A percentile compares a stretch with the other conserved stretches of the same genome.
phyloP scores from a whole-genome alignment of 495 filamentous ascomycete genomes.

The Pyrenula aspistea region DNA sequence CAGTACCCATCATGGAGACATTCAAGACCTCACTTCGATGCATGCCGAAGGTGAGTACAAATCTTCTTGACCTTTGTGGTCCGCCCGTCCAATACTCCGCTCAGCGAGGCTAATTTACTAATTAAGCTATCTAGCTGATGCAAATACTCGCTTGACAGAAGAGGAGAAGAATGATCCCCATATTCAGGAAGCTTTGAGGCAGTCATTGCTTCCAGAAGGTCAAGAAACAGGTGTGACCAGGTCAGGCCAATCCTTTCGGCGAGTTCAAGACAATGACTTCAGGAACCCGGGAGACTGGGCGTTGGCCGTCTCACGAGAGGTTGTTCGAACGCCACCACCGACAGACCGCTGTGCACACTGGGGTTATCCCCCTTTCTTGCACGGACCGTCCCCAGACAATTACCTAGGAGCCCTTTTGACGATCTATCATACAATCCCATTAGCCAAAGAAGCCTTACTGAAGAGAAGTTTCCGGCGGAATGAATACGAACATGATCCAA shows the following conservation, averaged over 20 bases:
- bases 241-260: constrained; percentile 8
- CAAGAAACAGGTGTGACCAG: constrained; percentile 49
- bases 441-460: constrained; percentile 63
- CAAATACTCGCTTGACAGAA: constrained; percentile 29
- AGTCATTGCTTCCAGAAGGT: constrained; percentile 33
- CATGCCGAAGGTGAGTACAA: constrained; percentile 6
- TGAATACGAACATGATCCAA: constrained; percentile 55
- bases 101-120: too few species aligned
- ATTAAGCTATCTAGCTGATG: constrained; percentile 18
- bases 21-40: constrained; percentile 3
- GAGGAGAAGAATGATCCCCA: constrained; percentile 46
- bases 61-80: constrained; percentile 6
- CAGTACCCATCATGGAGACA: constrained; percentile 30
- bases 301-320: constrained; percentile 54
- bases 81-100: too few species aligned
- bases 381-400: constrained; percentile 44
- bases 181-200: constrained; percentile 43
- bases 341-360: constrained; percentile 44
- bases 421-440: constrained; percentile 76
- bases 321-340: constrained; percentile 47
- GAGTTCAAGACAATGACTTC: constrained; percentile 23
- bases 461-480: constrained; percentile 32
- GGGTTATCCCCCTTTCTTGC: constrained; percentile 59
- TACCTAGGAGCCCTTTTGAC: constrained; percentile 60
- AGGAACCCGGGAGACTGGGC: constrained; percentile 70